A percentile compares a stretch with the other conserved stretches of the same genome.
Conservation (phyloP, 805 yeast genomes). For the Candida mattraensis region DNA sequence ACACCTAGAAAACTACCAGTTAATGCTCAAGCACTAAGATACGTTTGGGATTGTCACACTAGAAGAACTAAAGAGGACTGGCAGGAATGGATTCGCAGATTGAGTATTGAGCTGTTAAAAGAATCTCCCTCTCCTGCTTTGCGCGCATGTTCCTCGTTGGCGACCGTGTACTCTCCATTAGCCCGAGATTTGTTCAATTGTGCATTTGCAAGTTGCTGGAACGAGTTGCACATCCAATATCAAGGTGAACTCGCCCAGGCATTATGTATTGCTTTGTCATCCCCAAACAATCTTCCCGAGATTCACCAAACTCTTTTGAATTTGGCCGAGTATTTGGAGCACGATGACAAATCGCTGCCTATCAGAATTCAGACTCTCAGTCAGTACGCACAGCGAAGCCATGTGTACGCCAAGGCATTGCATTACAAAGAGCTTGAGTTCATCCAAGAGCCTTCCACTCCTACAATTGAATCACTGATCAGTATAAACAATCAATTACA, state of each 20-base stretch:
- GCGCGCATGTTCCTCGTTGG: constrained; percentile 88
- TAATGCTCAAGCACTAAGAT: constrained; percentile 61
- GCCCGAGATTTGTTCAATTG: constrained; percentile 92
- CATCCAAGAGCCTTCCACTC: constrained; percentile 87
- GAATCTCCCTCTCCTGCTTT: constrained; percentile 95
- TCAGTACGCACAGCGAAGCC: constrained; percentile 90
- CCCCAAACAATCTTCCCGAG: constrained; percentile 93
- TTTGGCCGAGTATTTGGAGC: constrained; percentile 95
- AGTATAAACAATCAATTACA: constrained; percentile 92
- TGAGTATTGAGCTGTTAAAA: constrained; percentile 80
- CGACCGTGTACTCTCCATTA: constrained; percentile 81
- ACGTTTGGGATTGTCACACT: constrained; percentile 90
- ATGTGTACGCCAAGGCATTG: constrained; percentile 95
- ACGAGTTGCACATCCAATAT: constrained; percentile 81
- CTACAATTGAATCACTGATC: constrained; percentile 88
- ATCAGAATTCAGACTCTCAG: constrained; percentile 88
- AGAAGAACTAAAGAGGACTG: constrained; percentile 92
- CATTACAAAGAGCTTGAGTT: constrained; percentile 96
- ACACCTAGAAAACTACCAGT: constrained; percentile 74
- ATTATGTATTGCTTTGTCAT: constrained; percentile 80
- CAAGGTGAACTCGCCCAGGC: constrained; percentile 88
- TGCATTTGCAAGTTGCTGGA: constrained; percentile 95
- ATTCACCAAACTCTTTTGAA: constrained; percentile 87
- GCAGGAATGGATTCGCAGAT: constrained; percentile 94
- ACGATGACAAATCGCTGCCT: constrained; percentile 92